Percentiles rank a stretch among this genome's conserved stretches.
Evolutionary conservation across 345 rosid species (phyloP).

Genomic region (Euclidium syriacum): DNA sequence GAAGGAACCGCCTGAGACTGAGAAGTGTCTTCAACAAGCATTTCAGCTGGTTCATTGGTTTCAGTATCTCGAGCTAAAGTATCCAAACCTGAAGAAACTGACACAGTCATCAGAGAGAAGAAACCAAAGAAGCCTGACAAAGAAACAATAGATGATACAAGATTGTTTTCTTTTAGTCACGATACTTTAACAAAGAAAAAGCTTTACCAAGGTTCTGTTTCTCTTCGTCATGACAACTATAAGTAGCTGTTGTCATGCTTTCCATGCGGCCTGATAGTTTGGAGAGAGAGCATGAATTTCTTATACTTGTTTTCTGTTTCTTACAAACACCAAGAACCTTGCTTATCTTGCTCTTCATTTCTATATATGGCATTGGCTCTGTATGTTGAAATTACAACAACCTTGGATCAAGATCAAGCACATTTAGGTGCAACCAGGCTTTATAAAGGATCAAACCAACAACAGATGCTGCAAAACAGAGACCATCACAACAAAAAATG

Average conservation of each 20-base stretch:
- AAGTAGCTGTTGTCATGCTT: background rate
- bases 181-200: background rate
- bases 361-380: conserved; percentile 36
- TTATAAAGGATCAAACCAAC: conserved; percentile 11
- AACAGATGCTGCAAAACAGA: conserved; percentile 24
- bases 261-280: conserved; percentile 20
- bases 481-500: background rate
- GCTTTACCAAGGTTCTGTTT: conserved; percentile 20
- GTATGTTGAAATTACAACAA: background rate
- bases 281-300: conserved; percentile 12
- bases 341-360: conserved; percentile 35
- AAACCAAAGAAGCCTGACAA: background rate
- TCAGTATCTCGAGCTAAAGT: conserved; percentile 24
- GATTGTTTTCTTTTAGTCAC: background rate
- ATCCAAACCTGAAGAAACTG: conserved; percentile 21
- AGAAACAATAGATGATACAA: background rate
- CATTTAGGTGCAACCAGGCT: background rate
- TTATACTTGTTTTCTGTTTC: conserved; percentile 24
- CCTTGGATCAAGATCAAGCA: background rate
- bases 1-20: conserved; percentile 18
- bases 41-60: conserved; percentile 26
- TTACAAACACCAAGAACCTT: conserved; percentile 34
- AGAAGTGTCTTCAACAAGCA: conserved; percentile 26
- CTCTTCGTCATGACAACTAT: background rate
- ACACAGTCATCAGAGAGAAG: conserved; percentile 11